Evolutionary conservation across 1,284 basidiomycete species (phyloP).

Genomic region (Lignosus rhinocerotis): DNA sequence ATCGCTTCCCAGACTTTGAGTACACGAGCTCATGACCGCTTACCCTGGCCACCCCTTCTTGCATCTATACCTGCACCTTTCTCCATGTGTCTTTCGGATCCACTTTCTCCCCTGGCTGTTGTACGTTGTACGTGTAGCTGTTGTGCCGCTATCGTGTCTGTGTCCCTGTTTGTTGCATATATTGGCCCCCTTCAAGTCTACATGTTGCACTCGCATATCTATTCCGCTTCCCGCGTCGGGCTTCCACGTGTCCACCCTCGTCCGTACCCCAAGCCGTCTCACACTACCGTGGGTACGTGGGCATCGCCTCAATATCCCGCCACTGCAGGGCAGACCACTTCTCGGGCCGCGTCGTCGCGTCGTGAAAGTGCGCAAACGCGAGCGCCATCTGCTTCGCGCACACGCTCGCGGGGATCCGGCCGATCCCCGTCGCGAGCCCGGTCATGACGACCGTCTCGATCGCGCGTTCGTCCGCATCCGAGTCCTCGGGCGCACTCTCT

Average conservation of each 20-base stretch:
- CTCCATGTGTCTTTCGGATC: neutral
- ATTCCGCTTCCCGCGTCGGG: too few relatives aligned
- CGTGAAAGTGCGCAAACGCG: constrained; percentile 15
- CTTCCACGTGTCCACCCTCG: too few relatives aligned
- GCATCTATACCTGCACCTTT: neutral
- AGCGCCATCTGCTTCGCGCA: constrained; percentile 23
- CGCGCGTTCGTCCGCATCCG: neutral
- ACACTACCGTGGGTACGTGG: neutral
- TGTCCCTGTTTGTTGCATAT: neutral
- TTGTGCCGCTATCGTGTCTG: neutral
- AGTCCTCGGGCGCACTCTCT: too few relatives aligned
- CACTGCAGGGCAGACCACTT: constrained; percentile 14
- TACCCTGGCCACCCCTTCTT: neutral
- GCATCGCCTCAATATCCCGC: constrained; percentile 6
- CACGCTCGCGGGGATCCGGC: constrained; percentile 8
- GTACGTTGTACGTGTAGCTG: neutral
- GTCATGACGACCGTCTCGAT: constrained; percentile 21
- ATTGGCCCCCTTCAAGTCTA: neutral
- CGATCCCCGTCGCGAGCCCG: constrained; percentile 23
- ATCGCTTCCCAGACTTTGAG: constrained; percentile 68
- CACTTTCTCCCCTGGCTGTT: neutral
- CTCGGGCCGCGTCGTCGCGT: constrained; percentile 5
- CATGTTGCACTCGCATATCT: neutral
- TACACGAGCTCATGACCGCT: constrained; percentile 37
- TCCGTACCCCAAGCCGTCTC: too few relatives aligned